A percentile compares a stretch with the other conserved stretches of the same genome.
Evolutionary conservation across 371 early-diverging fungal genomes (phyloP).

Genomic region (Rhizopus sp.): DNA sequence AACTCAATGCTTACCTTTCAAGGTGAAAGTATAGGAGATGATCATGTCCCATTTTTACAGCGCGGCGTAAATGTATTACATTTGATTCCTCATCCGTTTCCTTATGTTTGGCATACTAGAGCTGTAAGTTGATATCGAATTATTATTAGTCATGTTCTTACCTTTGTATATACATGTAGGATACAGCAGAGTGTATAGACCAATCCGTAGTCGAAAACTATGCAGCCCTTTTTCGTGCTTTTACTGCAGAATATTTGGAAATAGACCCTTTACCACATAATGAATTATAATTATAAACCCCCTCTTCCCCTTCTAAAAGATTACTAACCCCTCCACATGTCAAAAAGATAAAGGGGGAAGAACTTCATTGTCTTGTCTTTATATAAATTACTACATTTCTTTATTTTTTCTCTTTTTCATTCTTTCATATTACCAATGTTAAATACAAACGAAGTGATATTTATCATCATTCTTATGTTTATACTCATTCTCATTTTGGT

Average conservation of each 20-base stretch:
- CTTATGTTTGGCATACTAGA: conserved; percentile 86
- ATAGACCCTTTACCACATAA: conserved; percentile 36
- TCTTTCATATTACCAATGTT: conserved; percentile 8
- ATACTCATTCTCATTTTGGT: conserved; percentile 16
- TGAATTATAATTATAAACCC: conserved; percentile 20
- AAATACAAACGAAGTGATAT: conserved; percentile 16
- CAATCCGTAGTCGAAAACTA: conserved; percentile 49
- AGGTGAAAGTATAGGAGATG: conserved; percentile 75
- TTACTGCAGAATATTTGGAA: conserved; percentile 60
- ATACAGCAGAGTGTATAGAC: conserved; percentile 44
- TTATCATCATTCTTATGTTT: conserved; percentile 21
- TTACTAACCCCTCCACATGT: background rate
- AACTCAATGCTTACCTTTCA: conserved; percentile 31
- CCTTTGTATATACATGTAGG: conserved; percentile 10
- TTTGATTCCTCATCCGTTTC: conserved; percentile 90
- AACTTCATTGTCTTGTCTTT: background rate
- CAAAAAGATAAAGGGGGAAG: background rate
- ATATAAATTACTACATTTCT: background rate
- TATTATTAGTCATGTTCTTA: background rate
- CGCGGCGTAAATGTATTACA: conserved; percentile 87
- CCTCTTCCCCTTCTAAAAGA: background rate
- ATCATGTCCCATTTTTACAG: conserved; percentile 87
- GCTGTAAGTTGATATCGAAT: conserved; percentile 35
- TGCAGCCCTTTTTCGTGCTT: conserved; percentile 53
- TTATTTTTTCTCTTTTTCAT: conserved; percentile 3